Evolutionary conservation across 1,139 yeast genomes (phyloP).

Genomic region (Debaryomycetaceae sp.): DNA sequence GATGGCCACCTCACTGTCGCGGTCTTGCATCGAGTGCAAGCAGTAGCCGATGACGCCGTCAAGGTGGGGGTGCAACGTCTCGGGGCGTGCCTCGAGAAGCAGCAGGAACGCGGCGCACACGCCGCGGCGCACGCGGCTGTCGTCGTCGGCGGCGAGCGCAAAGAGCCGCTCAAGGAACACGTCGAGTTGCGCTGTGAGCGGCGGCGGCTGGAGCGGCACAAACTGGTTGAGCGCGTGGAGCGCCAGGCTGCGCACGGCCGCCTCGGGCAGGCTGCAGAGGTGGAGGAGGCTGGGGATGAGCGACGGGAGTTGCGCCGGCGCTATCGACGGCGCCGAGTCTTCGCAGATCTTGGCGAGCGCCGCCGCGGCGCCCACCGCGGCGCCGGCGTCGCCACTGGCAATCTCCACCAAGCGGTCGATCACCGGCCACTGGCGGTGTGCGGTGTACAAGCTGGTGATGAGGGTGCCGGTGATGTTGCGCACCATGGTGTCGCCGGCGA

Average conservation of each 20-base stretch:
- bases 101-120: constrained; percentile 77
- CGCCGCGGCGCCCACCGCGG: constrained; percentile 57
- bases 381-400: constrained; percentile 30
- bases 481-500: constrained; percentile 58
- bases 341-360: constrained; percentile 87
- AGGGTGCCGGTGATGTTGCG: constrained; percentile 90
- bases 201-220: constrained; percentile 63
- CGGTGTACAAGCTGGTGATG: constrained; percentile 76
- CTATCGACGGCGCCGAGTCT: constrained; percentile 59
- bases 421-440: constrained; percentile 72
- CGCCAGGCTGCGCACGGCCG: constrained; percentile 55
- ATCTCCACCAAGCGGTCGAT: constrained; percentile 64
- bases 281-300: constrained; percentile 7
- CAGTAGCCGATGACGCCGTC: constrained; percentile 83
- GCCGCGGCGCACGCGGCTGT: constrained; percentile 61
- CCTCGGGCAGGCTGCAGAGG: constrained; percentile 4
- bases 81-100: constrained; percentile 75
- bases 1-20: constrained; percentile 66
- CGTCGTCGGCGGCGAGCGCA: constrained; percentile 54
- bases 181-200: constrained; percentile 63
- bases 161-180: constrained; percentile 62
- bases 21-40: constrained; percentile 69
- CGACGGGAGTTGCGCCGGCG: too few species aligned
- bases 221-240: constrained; percentile 76
- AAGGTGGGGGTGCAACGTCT: constrained; percentile 72